Percentiles rank a stretch among this genome's conserved stretches.
These are phyloP conservation scores for Casuarina glauca DNA, from an alignment of 306 rosid genomes.

Conservation along the genomic window DNA sequence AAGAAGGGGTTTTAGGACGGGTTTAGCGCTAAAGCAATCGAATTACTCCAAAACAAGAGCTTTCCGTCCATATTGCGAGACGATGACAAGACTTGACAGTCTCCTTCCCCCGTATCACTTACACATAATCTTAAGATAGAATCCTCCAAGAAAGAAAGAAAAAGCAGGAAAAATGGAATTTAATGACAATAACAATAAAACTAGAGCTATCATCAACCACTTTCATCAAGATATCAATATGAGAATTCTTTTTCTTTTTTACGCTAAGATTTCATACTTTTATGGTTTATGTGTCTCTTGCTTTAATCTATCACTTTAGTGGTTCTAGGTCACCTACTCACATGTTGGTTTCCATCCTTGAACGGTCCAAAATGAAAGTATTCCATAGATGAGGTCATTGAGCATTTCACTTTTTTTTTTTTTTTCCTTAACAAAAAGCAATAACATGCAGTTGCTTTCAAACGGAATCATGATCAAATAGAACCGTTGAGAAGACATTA, in stretches of 20 bases:
- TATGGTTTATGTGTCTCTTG: not conserved
- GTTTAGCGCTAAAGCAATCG: slow-evolving; percentile 87
- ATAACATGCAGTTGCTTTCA: not conserved
- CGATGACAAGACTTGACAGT: slow-evolving; percentile 11
- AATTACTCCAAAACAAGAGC: slow-evolving; percentile 38
- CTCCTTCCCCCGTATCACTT: slow-evolving; percentile 14
- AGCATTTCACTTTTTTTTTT: not conserved
- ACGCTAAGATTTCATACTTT: not conserved
- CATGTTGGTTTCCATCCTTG: slow-evolving; percentile 8
- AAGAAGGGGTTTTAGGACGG: slow-evolving; percentile 34
- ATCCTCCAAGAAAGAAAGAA: too few species aligned
- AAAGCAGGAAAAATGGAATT: too few species aligned
- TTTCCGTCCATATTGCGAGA: slow-evolving; percentile 41
- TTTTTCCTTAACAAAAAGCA: not conserved
- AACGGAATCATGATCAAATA: not conserved
- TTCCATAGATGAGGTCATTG: slow-evolving; percentile 22
- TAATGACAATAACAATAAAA: not conserved
- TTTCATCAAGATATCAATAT: slow-evolving; percentile 20
- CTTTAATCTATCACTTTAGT: not conserved
- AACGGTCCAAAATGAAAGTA: slow-evolving; percentile 8
- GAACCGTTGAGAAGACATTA: not conserved
- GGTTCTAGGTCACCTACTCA: not conserved
- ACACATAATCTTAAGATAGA: not conserved
- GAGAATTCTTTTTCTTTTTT: not conserved
- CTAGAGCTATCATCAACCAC: slow-evolving; percentile 16